Conservation (phyloP, 352 stramenopile genomes). For the Phytophthora crassamura region DNA sequence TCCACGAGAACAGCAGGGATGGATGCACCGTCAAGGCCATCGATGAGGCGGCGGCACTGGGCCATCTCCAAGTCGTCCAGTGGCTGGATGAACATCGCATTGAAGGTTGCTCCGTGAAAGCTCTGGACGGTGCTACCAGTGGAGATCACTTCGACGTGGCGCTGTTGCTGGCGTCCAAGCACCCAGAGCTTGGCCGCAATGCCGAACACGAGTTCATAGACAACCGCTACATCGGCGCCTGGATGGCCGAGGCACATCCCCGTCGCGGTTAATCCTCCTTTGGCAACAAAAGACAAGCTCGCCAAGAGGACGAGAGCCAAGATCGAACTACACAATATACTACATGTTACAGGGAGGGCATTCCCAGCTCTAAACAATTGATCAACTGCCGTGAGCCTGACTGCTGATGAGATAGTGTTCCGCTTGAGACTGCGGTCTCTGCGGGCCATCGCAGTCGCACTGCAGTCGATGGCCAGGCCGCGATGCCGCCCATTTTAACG, state of each 20-base stretch:
- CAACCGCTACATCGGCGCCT: conserved; percentile 17
- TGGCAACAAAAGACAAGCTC: too few species aligned
- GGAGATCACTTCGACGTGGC: conserved; percentile 45
- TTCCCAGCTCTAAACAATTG: too few species aligned
- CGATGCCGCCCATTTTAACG: too few species aligned
- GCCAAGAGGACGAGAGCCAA: too few species aligned
- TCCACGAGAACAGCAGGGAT: conserved; percentile 28
- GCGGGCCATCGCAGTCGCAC: too few species aligned
- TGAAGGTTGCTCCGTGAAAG: conserved; percentile 34
- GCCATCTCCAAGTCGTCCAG: conserved; percentile 30
- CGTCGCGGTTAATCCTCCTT: neutral
- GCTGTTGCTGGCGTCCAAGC: conserved; percentile 32
- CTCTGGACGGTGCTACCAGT: conserved; percentile 30
- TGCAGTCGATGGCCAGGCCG: too few species aligned
- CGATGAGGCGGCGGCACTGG: conserved; percentile 36
- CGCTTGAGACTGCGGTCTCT: too few species aligned
- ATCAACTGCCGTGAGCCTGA: too few species aligned
- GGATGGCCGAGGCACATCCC: conserved; percentile 14
- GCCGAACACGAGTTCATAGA: conserved; percentile 11
- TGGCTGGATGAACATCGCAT: conserved; percentile 30
- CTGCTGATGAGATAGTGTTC: too few species aligned
- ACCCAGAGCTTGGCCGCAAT: conserved; percentile 6
- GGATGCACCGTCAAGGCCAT: conserved; percentile 46
- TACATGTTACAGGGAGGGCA: too few species aligned
- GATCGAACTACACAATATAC: too few species aligned